A percentile compares a stretch with the other conserved stretches of the same genome.
Evolutionary conservation across 345 rosid species (phyloP).

Genomic region (Clausena lansium): DNA sequence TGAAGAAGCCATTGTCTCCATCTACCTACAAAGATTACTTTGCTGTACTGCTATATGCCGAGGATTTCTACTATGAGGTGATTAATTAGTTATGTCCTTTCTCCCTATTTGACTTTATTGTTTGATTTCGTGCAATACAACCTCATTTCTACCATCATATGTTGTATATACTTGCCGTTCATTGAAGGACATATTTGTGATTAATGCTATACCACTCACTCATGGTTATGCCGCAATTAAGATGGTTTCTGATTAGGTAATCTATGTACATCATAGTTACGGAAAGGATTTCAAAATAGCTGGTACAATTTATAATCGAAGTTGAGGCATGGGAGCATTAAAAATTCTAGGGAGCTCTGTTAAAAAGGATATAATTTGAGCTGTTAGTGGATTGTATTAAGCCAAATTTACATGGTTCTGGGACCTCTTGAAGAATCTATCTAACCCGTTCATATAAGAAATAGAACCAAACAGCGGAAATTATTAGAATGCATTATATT

Average conservation of each 20-base stretch:
- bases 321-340: background rate
- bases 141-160: background rate
- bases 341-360: background rate
- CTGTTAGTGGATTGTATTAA: background rate
- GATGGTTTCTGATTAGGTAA: background rate
- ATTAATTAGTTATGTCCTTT: background rate
- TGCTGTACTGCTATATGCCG: slow-evolving; percentile 30
- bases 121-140: background rate
- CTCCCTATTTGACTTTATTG: background rate
- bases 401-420: background rate
- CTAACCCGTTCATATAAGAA: background rate
- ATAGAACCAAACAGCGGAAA: background rate
- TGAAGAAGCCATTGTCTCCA: slow-evolving; percentile 16
- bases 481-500: background rate
- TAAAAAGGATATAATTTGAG: background rate
- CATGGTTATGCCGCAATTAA: background rate
- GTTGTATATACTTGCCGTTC: background rate
- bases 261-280: background rate
- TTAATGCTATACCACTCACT: background rate
- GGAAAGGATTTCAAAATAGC: background rate
- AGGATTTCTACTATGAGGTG: slow-evolving; percentile 28
- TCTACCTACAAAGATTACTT: slow-evolving; percentile 26
- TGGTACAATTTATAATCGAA: background rate
- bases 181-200: background rate
- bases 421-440: background rate